A percentile compares a stretch with the other conserved stretches of the same genome.
Evolutionary conservation across 805 yeast species (phyloP).

Genomic region (Spathaspora sp.): DNA sequence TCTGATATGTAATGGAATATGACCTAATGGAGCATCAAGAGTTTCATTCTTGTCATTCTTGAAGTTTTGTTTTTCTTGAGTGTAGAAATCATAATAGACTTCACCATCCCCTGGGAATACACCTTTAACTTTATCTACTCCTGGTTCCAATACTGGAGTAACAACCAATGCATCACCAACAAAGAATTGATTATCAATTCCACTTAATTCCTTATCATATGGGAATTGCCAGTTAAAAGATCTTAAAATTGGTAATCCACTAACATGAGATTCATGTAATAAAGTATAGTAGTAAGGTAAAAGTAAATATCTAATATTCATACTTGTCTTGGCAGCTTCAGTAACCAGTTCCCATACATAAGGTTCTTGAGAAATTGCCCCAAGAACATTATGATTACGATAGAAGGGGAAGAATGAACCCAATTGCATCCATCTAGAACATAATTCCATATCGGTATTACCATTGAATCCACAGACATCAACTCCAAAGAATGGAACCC

Average conservation of each 20-base stretch:
- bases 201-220: conserved; percentile 11
- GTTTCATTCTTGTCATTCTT: conserved; percentile 17
- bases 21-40: conserved; percentile 21
- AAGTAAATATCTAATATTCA: conserved; percentile 34
- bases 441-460: conserved; percentile 21
- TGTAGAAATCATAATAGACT: conserved; percentile 24
- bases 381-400: conserved; percentile 26
- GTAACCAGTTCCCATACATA: conserved; percentile 25
- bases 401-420: conserved; percentile 33
- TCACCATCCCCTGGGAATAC: conserved; percentile 19
- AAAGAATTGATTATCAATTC: conserved; percentile 19
- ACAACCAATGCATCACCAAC: conserved; percentile 23
- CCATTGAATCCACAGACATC: conserved; percentile 23
- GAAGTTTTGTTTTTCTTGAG: conserved; percentile 12
- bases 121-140: conserved; percentile 16
- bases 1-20: conserved; percentile 20
- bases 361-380: conserved; percentile 25
- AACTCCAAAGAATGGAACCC: conserved; percentile 24
- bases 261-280: conserved; percentile 17
- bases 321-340: conserved; percentile 21
- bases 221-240: conserved; percentile 23
- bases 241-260: conserved; percentile 20
- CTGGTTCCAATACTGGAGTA: conserved; percentile 22
- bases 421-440: conserved; percentile 30
- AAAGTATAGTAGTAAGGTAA: conserved; percentile 25